Evolutionary conservation across 2,329 filamentous ascomycete species (phyloP), one percentile per base, ranked within the genome.

Genomic region (Phialophora tarda): DNA sequence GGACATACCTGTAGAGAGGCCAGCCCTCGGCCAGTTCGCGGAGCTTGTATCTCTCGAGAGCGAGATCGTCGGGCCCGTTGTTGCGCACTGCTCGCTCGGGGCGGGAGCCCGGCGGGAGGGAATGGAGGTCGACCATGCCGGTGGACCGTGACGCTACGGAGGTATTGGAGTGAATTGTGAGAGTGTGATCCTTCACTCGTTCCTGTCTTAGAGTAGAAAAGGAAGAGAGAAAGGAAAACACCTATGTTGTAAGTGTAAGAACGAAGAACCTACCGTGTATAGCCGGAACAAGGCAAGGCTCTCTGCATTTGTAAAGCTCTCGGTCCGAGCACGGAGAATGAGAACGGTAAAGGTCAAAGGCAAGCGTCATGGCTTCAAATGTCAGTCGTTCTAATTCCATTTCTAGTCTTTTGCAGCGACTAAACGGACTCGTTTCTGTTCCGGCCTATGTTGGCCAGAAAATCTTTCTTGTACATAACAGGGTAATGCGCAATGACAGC

Each of bases 21-120:
- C 82, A 83, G 1, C 82, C 82, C 71, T 84, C 82, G 2, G 81
- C 81, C 14, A 84, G 73, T 64, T 84, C 82, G 28, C 82, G 76
- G 4, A 84, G 75, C 70, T 83, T 83, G 50, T 77, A 78, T 4
- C 82, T 74, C 67, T 84, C 82, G 0, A 83, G 65, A 0, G 76
- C 78, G 0, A 84, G 74, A 48, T 78, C 71, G 50, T 80, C 77
- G 0, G 81, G 80, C 0, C 82, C 82, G 68, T 84, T 83, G 71
- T 83, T 83, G 59, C 82, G 79, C 10, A 68, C 26, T 23, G 65
- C 68, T 17, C 64, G 48, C 12, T 65, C 61, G 2, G 68, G 68
- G 10, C 68, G 48, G 4, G 68, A 70, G 28, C 68, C 68, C 10
- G 47, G 24, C 1, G 66, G 66, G 6, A 68, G 47, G 28, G 62